Evolutionary conservation across 345 rosid genomes (phyloP).

Genomic region (Aquilaria sinensis): DNA sequence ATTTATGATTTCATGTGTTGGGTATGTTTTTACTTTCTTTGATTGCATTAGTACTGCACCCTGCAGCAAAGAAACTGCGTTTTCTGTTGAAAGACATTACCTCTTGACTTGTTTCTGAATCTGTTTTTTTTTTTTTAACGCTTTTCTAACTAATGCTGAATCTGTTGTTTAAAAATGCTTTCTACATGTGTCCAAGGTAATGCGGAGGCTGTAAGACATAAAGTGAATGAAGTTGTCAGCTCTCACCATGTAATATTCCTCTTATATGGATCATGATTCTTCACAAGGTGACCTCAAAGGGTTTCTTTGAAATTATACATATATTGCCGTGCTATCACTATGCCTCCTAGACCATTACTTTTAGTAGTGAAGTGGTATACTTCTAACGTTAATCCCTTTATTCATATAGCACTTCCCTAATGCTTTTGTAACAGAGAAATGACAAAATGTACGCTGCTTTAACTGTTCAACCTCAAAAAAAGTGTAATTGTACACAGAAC

Average conservation of each 20-base stretch:
- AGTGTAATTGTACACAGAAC: conserved; percentile 79
- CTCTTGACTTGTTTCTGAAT: too few relatives aligned
- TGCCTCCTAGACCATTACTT: too few relatives aligned
- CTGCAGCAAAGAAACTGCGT: too few relatives aligned
- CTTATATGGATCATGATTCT: not conserved
- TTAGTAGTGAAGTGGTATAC: too few relatives aligned
- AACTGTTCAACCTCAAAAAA: conserved; percentile 82
- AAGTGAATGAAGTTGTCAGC: conserved; percentile 77
- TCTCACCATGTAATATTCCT: conserved; percentile 51
- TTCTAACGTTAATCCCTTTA: not conserved
- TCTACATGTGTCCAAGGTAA: conserved; percentile 37
- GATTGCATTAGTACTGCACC: not conserved
- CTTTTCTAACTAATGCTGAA: too few relatives aligned
- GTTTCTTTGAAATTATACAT: too few relatives aligned
- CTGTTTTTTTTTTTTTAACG: too few relatives aligned
- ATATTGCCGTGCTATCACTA: too few relatives aligned
- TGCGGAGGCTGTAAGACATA: conserved; percentile 79
- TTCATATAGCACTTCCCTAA: conserved; percentile 1
- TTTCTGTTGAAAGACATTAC: too few relatives aligned
- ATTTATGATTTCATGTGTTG: conserved; percentile 96
- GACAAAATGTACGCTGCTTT: conserved; percentile 85
- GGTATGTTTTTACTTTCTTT: conserved; percentile 38
- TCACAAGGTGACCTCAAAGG: too few relatives aligned
- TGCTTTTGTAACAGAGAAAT: conserved; percentile 57
- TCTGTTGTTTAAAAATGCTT: too few relatives aligned